Evolutionary conservation across 129 eudicot species (phyloP).

Genomic region (Flaveria trinervia): DNA sequence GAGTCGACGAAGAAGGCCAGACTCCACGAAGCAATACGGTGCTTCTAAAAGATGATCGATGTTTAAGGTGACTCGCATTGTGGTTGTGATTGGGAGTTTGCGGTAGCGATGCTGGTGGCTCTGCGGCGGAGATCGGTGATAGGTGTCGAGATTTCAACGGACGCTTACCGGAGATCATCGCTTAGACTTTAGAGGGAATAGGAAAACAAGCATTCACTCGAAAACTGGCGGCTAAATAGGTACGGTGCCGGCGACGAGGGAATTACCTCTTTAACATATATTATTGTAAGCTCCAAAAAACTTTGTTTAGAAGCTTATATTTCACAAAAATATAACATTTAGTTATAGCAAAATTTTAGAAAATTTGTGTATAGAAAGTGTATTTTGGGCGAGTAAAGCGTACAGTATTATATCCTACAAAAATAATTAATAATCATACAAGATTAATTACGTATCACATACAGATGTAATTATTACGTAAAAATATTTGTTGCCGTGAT

Average conservation of each 20-base stretch:
- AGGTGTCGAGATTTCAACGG: slow-evolving; percentile 47
- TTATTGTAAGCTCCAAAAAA: too few relatives aligned
- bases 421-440: too few relatives aligned
- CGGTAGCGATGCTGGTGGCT: slow-evolving; percentile 28
- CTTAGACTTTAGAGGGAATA: neutral
- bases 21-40: slow-evolving; percentile 50
- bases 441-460: too few relatives aligned
- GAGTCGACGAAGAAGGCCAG: slow-evolving; percentile 63
- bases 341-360: too few relatives aligned
- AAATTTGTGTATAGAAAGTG: too few relatives aligned
- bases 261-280: slow-evolving; percentile 20
- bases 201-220: slow-evolving; percentile 29
- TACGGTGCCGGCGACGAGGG: slow-evolving; percentile 47
- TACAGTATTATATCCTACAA: too few relatives aligned
- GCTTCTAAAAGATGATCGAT: slow-evolving; percentile 31
- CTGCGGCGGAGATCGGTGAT: slow-evolving; percentile 20
- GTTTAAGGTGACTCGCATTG: slow-evolving; percentile 35
- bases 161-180: slow-evolving; percentile 24
- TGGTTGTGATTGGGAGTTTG: slow-evolving; percentile 25
- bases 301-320: neutral
- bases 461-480: too few relatives aligned
- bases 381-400: too few relatives aligned
- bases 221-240: slow-evolving; percentile 51
- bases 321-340: neutral
- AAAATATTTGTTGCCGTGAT: too few relatives aligned